Conservation (phyloP, 805 yeast species). For the Candida anglica region DNA sequence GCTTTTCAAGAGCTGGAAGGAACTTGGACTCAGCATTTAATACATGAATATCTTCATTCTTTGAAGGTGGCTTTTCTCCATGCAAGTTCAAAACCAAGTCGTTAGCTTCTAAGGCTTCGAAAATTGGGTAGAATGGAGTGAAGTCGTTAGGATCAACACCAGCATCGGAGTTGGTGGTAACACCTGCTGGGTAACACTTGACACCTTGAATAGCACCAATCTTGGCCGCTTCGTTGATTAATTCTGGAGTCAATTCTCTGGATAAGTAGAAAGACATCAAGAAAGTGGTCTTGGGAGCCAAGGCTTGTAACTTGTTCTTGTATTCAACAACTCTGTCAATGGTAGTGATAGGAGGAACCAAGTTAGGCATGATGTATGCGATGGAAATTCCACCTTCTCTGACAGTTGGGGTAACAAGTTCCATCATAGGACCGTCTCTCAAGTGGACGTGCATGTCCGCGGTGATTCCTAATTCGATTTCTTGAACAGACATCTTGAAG, state of each 20-base stretch:
- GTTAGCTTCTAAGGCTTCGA: slow-evolving; percentile 80
- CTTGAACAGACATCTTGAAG: slow-evolving; percentile 7
- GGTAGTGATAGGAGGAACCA: slow-evolving; percentile 87
- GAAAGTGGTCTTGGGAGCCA: slow-evolving; percentile 82
- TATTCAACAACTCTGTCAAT: slow-evolving; percentile 69
- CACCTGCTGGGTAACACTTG: slow-evolving; percentile 98
- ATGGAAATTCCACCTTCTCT: slow-evolving; percentile 87
- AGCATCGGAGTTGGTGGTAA: slow-evolving; percentile 89
- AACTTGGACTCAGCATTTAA: slow-evolving; percentile 92
- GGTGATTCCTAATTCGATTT: slow-evolving; percentile 60
- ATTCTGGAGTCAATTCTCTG: slow-evolving; percentile 77
- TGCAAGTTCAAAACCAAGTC: slow-evolving; percentile 81
- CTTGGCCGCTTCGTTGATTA: slow-evolving; percentile 74
- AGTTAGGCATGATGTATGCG: slow-evolving; percentile 94
- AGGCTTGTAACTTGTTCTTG: slow-evolving; percentile 53
- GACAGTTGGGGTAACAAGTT: slow-evolving; percentile 84
- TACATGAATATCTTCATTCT: slow-evolving; percentile 69
- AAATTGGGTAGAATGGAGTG: slow-evolving; percentile 81
- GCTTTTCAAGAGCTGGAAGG: slow-evolving; percentile 77
- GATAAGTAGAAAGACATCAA: slow-evolving; percentile 87
- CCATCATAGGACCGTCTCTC: slow-evolving; percentile 92
- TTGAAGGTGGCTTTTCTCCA: slow-evolving; percentile 82
- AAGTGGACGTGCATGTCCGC: slow-evolving; percentile 97
- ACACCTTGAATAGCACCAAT: slow-evolving; percentile 75
- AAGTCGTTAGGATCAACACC: slow-evolving; percentile 96